phyloP scores from a whole-genome alignment of 305 asterid species.

The Plantago lanceolata region DNA sequence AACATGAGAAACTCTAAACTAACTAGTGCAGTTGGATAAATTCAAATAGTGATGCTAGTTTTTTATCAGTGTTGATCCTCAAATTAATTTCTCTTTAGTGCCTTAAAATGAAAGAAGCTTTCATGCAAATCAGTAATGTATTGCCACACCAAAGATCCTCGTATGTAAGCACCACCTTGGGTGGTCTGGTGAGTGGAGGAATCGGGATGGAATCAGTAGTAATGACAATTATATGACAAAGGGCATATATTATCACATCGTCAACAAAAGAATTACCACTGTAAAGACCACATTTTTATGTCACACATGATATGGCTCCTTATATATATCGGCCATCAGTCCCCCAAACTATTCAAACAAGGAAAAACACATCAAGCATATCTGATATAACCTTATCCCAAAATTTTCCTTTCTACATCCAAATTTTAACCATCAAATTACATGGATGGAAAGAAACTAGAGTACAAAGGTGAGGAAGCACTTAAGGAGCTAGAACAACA shows the following conservation, averaged over 20 bases:
- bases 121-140: background rate
- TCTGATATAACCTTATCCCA: background rate
- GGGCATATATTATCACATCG: conserved; percentile 16
- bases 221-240: conserved; percentile 22
- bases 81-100: background rate
- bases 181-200: conserved; percentile 21
- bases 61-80: background rate
- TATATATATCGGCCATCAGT: conserved; percentile 30
- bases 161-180: background rate
- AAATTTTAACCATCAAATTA: background rate
- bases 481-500: conserved; percentile 52
- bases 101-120: background rate
- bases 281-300: conserved; percentile 15
- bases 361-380: background rate
- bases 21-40: background rate
- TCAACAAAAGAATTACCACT: conserved; percentile 23
- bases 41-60: no score
- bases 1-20: background rate
- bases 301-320: conserved; percentile 18
- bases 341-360: conserved; percentile 34
- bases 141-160: background rate
- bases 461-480: conserved; percentile 65
- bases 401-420: background rate
- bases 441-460: conserved; percentile 69
- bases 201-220: conserved; percentile 26